Evolutionary conservation across 202 grass and related monocot genomes (phyloP).

Genomic region (Digitaria exilis): DNA sequence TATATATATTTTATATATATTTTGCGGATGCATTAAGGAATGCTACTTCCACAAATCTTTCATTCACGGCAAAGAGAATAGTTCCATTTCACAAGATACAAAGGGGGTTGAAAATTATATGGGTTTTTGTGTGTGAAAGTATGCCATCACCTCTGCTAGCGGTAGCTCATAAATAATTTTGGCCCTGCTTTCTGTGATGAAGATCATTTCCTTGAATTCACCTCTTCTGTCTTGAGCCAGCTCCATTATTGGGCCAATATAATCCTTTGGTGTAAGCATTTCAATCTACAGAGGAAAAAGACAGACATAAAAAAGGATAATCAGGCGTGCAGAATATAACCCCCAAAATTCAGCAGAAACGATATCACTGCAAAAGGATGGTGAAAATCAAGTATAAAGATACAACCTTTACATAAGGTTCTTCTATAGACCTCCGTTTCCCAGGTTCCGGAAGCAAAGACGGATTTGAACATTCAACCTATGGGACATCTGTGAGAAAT

Average conservation of each 20-base stretch:
- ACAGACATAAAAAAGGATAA: constrained; percentile 31
- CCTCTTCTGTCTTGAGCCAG: constrained; percentile 98
- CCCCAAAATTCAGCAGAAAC: constrained; percentile 19
- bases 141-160: constrained; percentile 77
- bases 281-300: constrained; percentile 58
- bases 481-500: constrained; percentile 39
- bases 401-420: constrained; percentile 93
- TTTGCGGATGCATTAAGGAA: constrained; percentile 10
- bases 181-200: constrained; percentile 87
- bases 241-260: constrained; percentile 97
- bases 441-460: constrained; percentile 92
- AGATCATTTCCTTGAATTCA: constrained; percentile 98
- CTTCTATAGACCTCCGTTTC: constrained; percentile 84
- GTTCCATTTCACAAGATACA: constrained; percentile 36
- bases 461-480: constrained; percentile 97
- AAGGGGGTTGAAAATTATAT: constrained; percentile 12
- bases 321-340: constrained; percentile 21
- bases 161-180: constrained; percentile 88
- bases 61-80: constrained; percentile 25
- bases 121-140: constrained; percentile 26
- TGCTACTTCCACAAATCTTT: constrained; percentile 21
- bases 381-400: constrained; percentile 26
- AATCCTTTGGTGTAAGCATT: constrained; percentile 95
- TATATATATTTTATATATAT: too few species aligned
- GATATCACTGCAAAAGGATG: constrained; percentile 33